Conservation (phyloP, 768 basidiomycete species). For the Mrakia hoshinonis region DNA sequence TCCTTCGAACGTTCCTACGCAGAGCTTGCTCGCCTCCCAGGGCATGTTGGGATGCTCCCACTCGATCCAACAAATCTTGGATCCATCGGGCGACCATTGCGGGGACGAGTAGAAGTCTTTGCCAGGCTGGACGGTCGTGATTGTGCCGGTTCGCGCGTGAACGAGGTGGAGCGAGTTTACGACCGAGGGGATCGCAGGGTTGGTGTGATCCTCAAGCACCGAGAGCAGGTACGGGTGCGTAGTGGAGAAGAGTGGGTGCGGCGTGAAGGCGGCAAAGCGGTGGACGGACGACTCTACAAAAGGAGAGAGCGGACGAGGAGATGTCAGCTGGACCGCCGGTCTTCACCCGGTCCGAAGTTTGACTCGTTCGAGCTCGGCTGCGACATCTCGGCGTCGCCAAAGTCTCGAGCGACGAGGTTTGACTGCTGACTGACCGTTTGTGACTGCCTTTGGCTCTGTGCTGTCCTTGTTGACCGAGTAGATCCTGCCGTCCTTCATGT, state of each 20-base stretch:
- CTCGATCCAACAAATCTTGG: slow-evolving; percentile 53
- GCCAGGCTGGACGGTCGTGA: slow-evolving; percentile 49
- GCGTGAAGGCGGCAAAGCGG: slow-evolving; percentile 58
- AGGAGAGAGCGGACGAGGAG: slow-evolving; percentile 23
- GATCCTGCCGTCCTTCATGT: slow-evolving; percentile 50
- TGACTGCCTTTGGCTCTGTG: slow-evolving; percentile 47
- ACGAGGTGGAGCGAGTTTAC: slow-evolving; percentile 55
- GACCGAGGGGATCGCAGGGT: slow-evolving; percentile 47
- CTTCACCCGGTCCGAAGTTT: neutral
- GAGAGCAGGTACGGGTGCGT: slow-evolving; percentile 50
- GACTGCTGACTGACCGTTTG: slow-evolving; percentile 49
- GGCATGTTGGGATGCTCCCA: slow-evolving; percentile 64
- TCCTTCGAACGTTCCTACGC: slow-evolving; percentile 47
- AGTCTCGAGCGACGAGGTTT: too few species aligned
- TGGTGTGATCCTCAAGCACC: slow-evolving; percentile 64
- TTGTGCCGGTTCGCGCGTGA: slow-evolving; percentile 45
- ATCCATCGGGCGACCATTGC: slow-evolving; percentile 49
- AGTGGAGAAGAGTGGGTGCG: slow-evolving; percentile 41
- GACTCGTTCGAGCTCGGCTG: neutral
- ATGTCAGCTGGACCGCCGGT: slow-evolving; percentile 13
- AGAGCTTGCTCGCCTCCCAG: slow-evolving; percentile 58
- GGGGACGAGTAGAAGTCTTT: slow-evolving; percentile 66
- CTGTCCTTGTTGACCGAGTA: slow-evolving; percentile 42
- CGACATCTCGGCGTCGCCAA: neutral
- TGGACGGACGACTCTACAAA: slow-evolving; percentile 47